These are phyloP conservation scores for Rhizomucor miehei DNA, from an alignment of 371 early-diverging fungal species.

Conservation along the genomic window DNA sequence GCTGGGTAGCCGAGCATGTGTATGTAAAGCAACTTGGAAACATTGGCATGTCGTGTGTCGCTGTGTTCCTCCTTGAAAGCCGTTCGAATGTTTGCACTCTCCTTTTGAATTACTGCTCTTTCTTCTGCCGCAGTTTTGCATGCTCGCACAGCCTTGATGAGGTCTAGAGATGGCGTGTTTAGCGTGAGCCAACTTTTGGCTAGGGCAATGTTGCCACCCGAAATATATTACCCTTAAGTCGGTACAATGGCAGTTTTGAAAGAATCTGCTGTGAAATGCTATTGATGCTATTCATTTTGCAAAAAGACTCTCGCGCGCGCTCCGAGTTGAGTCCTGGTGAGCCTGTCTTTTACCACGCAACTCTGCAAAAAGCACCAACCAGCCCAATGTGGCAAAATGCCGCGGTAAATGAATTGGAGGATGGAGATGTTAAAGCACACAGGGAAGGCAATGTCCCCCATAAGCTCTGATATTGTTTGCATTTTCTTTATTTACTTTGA, in stretches of 20 bases:
- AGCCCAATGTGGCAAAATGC: neutral
- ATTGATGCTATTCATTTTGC: conserved; percentile 46
- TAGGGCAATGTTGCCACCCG: neutral
- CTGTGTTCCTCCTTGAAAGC: conserved; percentile 88
- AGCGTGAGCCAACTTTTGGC: neutral
- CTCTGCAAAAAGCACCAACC: neutral
- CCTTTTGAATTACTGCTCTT: conserved; percentile 94
- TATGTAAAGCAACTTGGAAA: conserved; percentile 95
- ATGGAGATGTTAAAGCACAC: no score
- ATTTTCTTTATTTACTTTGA: neutral
- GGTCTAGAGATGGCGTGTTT: conserved; percentile 51
- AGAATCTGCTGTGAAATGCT: conserved; percentile 54
- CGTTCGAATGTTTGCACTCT: conserved; percentile 94
- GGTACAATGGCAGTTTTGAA: conserved; percentile 45
- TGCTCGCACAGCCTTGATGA: conserved; percentile 93
- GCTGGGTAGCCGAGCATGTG: conserved; percentile 98
- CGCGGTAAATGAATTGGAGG: neutral
- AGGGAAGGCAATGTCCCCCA: no score
- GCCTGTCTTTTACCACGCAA: neutral
- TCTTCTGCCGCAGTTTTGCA: conserved; percentile 99
- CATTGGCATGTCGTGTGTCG: conserved; percentile 85
- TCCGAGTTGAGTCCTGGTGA: neutral
- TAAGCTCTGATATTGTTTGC: no score
- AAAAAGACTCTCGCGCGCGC: neutral
- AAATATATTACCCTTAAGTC: conserved; percentile 38